Evolutionary conservation across 768 basidiomycete genomes (phyloP).

Genomic region (Suillus paluster): DNA sequence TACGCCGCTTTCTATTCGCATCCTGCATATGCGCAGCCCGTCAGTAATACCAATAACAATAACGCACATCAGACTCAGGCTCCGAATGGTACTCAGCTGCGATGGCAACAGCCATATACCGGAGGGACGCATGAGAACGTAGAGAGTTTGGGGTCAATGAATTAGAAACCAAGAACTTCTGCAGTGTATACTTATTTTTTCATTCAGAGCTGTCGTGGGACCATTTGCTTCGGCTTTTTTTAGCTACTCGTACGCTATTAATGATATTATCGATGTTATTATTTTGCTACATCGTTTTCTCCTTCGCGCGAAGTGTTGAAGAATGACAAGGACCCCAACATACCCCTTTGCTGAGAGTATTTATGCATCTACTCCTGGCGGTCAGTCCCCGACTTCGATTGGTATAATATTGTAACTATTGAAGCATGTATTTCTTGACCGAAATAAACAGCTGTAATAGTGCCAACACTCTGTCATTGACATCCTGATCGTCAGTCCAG

Average conservation of each 20-base stretch:
- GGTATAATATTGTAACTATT: no score
- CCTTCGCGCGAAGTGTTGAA: no score
- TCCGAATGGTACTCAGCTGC: conserved; percentile 30
- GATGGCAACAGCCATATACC: conserved; percentile 41
- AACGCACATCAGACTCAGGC: conserved; percentile 16
- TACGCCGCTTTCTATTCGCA: no score
- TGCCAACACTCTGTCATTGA: no score
- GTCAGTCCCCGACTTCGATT: no score
- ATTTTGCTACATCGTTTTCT: background rate
- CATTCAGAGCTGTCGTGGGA: background rate
- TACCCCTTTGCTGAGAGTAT: no score
- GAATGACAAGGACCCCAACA: no score
- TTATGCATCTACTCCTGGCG: no score
- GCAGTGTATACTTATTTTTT: background rate
- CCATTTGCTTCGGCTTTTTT: background rate
- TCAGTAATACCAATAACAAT: conserved; percentile 6
- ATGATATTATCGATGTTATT: background rate
- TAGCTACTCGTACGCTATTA: background rate
- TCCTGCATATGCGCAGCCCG: background rate
- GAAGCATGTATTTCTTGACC: no score
- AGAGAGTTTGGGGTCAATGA: background rate
- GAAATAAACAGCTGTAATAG: no score
- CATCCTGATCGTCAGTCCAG: no score
- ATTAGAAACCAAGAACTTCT: background rate
- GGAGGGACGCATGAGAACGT: conserved; percentile 15